Evolutionary conservation across 1,139 yeast genomes (phyloP).

Genomic region (Geotrichum reessii): DNA sequence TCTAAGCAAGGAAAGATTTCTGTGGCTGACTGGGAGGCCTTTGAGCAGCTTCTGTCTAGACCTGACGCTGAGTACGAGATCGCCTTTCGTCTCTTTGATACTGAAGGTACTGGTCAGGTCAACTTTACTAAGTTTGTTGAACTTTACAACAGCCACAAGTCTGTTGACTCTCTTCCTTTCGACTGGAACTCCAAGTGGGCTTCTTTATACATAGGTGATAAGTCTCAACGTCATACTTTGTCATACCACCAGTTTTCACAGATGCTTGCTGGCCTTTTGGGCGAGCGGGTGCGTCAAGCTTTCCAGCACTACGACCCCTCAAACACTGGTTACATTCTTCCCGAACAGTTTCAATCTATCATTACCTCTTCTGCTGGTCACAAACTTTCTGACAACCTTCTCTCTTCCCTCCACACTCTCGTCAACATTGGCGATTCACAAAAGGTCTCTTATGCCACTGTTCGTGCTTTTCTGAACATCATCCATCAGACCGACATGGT

Average conservation of each 20-base stretch:
- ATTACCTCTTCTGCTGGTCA: slow-evolving; percentile 39
- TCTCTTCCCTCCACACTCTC: slow-evolving; percentile 38
- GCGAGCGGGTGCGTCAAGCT: slow-evolving; percentile 45
- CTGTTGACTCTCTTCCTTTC: slow-evolving; percentile 39
- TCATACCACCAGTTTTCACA: slow-evolving; percentile 42
- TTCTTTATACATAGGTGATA: slow-evolving; percentile 39
- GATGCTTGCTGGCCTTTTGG: slow-evolving; percentile 42
- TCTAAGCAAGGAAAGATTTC: slow-evolving; percentile 33
- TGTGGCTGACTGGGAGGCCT: slow-evolving; percentile 40
- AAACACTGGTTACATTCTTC: slow-evolving; percentile 39
- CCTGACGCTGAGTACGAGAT: slow-evolving; percentile 48
- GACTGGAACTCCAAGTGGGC: slow-evolving; percentile 44
- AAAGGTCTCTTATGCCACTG: slow-evolving; percentile 41
- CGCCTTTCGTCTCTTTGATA: slow-evolving; percentile 41
- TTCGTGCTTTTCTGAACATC: slow-evolving; percentile 42
- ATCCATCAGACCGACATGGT: slow-evolving; percentile 42
- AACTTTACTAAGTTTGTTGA: slow-evolving; percentile 39
- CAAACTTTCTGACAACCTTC: slow-evolving; percentile 40
- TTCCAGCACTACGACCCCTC: slow-evolving; percentile 37
- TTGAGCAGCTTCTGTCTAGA: slow-evolving; percentile 37
- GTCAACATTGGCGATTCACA: slow-evolving; percentile 34
- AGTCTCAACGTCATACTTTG: slow-evolving; percentile 37
- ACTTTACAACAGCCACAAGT: slow-evolving; percentile 35
- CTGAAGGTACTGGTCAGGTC: slow-evolving; percentile 38
- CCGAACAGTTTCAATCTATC: slow-evolving; percentile 40